These are phyloP conservation scores for Pythium rishiriense DNA, from an alignment of 352 stramenopile genomes.

Conservation along the genomic window DNA sequence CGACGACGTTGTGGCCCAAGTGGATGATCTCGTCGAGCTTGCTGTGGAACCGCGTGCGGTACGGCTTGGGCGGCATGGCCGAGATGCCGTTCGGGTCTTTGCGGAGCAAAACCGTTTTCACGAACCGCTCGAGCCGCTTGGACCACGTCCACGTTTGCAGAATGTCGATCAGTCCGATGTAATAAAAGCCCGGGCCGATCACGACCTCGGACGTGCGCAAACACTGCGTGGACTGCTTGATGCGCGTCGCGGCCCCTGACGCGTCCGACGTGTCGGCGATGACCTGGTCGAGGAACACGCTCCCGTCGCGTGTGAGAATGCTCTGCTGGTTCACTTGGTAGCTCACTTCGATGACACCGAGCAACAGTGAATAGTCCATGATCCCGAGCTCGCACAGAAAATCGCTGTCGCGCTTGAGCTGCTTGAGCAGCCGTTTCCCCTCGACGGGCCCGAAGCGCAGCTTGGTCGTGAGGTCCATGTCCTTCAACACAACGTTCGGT, in stretches of 20 bases:
- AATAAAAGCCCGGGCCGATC: slow-evolving; percentile 82
- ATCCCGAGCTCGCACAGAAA: slow-evolving; percentile 72
- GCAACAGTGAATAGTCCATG: slow-evolving; percentile 86
- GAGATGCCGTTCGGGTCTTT: slow-evolving; percentile 79
- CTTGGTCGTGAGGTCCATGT: slow-evolving; percentile 82
- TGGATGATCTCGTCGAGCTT: slow-evolving; percentile 80
- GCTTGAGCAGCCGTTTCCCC: slow-evolving; percentile 45
- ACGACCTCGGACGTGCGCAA: slow-evolving; percentile 75
- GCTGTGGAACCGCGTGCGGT: slow-evolving; percentile 66
- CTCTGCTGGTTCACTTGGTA: slow-evolving; percentile 75
- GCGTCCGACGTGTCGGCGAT: slow-evolving; percentile 9
- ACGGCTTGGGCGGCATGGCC: slow-evolving; percentile 66
- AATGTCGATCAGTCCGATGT: slow-evolving; percentile 88
- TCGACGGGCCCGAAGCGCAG: slow-evolving; percentile 52
- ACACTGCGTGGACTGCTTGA: slow-evolving; percentile 66
- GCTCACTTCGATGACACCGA: slow-evolving; percentile 78
- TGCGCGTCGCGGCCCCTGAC: background rate
- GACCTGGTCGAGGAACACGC: slow-evolving; percentile 47
- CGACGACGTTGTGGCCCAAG: slow-evolving; percentile 42
- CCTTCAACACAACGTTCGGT: slow-evolving; percentile 76
- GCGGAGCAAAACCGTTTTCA: slow-evolving; percentile 64
- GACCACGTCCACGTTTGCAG: slow-evolving; percentile 76
- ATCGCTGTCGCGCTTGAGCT: slow-evolving; percentile 69
- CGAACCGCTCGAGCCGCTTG: slow-evolving; percentile 75
- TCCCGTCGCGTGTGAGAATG: slow-evolving; percentile 61